These are phyloP conservation scores for Vigna reflexopilosa DNA, from an alignment of 306 rosid species.

Conservation along the genomic window DNA sequence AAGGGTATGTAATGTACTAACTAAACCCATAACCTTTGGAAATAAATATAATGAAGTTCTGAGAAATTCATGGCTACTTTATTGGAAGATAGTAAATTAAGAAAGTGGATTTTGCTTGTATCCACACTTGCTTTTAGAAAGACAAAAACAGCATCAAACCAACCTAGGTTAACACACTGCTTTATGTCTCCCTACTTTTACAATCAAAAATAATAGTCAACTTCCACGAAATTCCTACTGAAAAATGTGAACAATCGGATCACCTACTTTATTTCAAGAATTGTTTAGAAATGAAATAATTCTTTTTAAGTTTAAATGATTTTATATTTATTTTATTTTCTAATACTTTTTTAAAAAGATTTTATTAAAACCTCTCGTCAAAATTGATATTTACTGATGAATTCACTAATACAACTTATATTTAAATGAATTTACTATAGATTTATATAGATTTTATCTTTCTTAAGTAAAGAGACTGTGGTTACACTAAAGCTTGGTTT, in stretches of 20 bases:
- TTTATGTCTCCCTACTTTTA: not conserved
- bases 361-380: too few species aligned
- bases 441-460: too few species aligned
- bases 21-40: constrained; percentile 24
- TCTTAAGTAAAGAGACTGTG: too few species aligned
- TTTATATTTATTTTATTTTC: too few species aligned
- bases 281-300: too few species aligned
- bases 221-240: constrained; percentile 21
- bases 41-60: constrained; percentile 11
- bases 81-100: not conserved
- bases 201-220: not conserved
- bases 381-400: not conserved
- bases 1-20: not conserved
- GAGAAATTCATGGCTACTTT: constrained; percentile 18
- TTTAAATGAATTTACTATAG: too few species aligned
- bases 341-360: too few species aligned
- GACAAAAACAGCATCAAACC: not conserved
- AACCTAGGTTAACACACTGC: not conserved
- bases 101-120: constrained; percentile 4
- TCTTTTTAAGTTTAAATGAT: too few species aligned
- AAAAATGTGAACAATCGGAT: not conserved
- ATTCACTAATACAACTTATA: too few species aligned
- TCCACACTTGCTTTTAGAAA: constrained; percentile 27
- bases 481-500: too few species aligned
- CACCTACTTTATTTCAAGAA: too few species aligned